Base-by-base conservation (phyloP, 192 early-diverging fungal species). In the Mycoemilia scoparia region DNA sequence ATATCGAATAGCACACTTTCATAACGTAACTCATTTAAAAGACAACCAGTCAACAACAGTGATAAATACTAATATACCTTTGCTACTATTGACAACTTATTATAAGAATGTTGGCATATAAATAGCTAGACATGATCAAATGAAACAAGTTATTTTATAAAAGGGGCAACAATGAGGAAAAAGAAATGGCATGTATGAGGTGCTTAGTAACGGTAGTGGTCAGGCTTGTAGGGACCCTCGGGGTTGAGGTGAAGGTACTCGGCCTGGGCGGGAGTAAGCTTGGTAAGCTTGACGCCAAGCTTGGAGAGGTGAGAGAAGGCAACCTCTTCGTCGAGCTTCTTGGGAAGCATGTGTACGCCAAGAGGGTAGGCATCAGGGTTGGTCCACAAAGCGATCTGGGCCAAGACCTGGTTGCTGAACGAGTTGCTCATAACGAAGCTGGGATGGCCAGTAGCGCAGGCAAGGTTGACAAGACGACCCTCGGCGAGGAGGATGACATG, bases 401-500 rank as follows among this genome's bases (percentile, higher is more conserved):
- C 93, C 33, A 95, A 71, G 36, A 84, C 82, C 78, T 95, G 89
- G 82, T 97, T 97, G 42, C 83, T 77, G 79, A 97, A 97, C 31
- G 89, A 95, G 82, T 90, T 92, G 71, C 86, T 90, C 93, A 97
- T 97, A 75, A 97, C 93, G 55, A 97, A 97, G 50, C 80, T 83
- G 40, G 89, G 87, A 76, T 95, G 89, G 34, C 92, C 92, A 44
- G 91, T 96, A 54, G 87, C 91, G 73, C 92, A 97, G 39, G 89
- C 87, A 57, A 97, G 70, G 85, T 93, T 97, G 69, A 97, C 92
- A 47, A 97, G 74, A 69, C 92, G 87, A 54, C 92, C 92, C 70
- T 97, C 86, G 49, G 92, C 92, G 38, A 97, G 76, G 44, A 97
- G 82, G 60, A 97, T 88, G 60, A 97, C 67, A 74, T 88, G 85